Evolutionary conservation across 139 green algal genomes (phyloP), one percentile per base, ranked within the genome.

Genomic region (Astrephomene gubernaculifera): DNA sequence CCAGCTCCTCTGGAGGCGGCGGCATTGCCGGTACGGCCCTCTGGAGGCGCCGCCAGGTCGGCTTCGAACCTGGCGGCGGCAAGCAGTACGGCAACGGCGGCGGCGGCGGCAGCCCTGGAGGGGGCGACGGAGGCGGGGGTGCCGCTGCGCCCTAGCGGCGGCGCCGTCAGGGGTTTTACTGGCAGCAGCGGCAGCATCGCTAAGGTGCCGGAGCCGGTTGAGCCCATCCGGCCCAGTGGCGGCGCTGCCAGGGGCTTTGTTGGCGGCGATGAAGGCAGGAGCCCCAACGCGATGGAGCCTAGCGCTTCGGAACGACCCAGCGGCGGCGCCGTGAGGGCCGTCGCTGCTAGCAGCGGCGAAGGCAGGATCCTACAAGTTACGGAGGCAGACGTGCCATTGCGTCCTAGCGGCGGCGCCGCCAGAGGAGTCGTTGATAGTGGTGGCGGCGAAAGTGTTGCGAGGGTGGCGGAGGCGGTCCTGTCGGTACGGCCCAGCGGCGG

Each of bases 401-500:
- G 73, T 9, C 75, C 75, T 38, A 57, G 57, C 57, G 75, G 75
- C 38, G 75, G 57, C 39, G 38, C 75, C 61, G 61, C n/a, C 54
- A 24, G 54, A 24, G 29, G 54, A n/a, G n/a, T n/a, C n/a, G n/a
- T n/a, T n/a, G n/a, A n/a, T 33, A 5, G 54, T 8, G n/a, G 29
- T 8, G 4, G 61, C 29, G 61, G 6, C 61, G n/a, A 21, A 33
- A 19, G 10, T 35, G 1, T 27, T 35, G 12, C 53, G 10, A 2
- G 4, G 14, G 33, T 38, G 19, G 33, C 72, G 8, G 53, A 52
- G 12, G 49, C 61, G n/a, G n/a, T n/a, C n/a, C n/a, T n/a, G n/a
- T n/a, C n/a, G n/a, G n/a, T n/a, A n/a, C n/a, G 73, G 25, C 75
- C 75, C 57, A 57, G 57, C 57, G 75, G 75, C 38, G 75, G 57